Conservation (phyloP, 345 rosid species). For the Microcos paniculata region DNA sequence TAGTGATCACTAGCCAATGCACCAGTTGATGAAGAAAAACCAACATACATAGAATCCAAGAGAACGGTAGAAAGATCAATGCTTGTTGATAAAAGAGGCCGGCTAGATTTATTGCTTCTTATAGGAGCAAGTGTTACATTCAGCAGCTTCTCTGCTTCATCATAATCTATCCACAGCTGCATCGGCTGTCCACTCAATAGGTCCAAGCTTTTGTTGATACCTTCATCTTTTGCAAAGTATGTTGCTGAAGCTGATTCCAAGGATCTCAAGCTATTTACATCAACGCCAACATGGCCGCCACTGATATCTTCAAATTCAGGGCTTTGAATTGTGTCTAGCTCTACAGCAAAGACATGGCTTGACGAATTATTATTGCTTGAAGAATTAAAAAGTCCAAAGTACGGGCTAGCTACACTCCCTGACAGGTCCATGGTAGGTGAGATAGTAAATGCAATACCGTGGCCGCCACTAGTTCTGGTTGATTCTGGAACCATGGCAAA, state of each 20-base stretch:
- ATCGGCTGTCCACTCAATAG: conserved; percentile 41
- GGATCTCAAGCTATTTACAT: conserved; percentile 45
- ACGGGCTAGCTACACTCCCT: conserved; percentile 14
- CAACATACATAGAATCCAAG: conserved; percentile 41
- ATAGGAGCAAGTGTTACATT: conserved; percentile 54
- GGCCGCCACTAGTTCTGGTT: conserved; percentile 30
- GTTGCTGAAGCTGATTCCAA: conserved; percentile 30
- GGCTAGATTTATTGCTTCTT: conserved; percentile 28
- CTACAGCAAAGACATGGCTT: conserved; percentile 54
- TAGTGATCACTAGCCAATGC: background rate
- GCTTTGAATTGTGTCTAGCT: conserved; percentile 48
- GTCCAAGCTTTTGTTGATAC: conserved; percentile 27
- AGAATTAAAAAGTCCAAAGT: conserved; percentile 47
- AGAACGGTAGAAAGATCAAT: conserved; percentile 41
- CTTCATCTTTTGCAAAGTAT: conserved; percentile 30
- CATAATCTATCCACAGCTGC: conserved; percentile 63
- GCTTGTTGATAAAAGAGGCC: conserved; percentile 45
- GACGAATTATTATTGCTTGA: conserved; percentile 32
- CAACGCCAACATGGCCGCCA: conserved; percentile 58
- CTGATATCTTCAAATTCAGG: conserved; percentile 42
- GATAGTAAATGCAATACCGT: conserved; percentile 45
- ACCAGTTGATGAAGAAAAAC: conserved; percentile 36
- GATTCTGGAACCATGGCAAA: conserved; percentile 36
- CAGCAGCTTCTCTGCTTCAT: conserved; percentile 31
- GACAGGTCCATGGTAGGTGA: conserved; percentile 30